Base-by-base conservation (phyloP, 1,284 basidiomycete genomes). In the Athelia sp. region DNA sequence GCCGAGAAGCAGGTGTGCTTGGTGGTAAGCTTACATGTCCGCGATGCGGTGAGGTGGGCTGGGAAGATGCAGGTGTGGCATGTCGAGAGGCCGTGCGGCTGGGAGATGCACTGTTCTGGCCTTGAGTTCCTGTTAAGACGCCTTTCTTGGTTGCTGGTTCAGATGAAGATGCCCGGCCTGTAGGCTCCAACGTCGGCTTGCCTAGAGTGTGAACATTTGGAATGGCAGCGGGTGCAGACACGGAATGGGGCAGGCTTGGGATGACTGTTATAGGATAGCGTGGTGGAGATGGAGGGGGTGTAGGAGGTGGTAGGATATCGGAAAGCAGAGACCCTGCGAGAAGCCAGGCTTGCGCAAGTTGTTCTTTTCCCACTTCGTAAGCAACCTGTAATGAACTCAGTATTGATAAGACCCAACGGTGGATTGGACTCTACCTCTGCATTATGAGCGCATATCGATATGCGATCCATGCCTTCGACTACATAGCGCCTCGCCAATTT, bases 261-360 rank as follows among this genome's bases (percentile, higher is more conserved):
- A 54, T 58, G 8, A 49, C 36, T 2, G 51, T 35, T 48, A 48
- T 9, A 52, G 36, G 54, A 46, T 42, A 54, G 51, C 23, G 55
- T 14, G 53, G 54, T 21, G 58, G 50, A 17, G 53, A 49, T 22
- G 51, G 48, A 4, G 57, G 57, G 0, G 61, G 61, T 17, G 61
- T 59, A 3, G 66, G 57, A 4, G 64, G 62, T 8, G 75, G 74
- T 8, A 75, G 55, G 32, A 79, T 56, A 44, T 83, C 72, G 0
- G 66, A 72, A 18, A 91, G 67, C 2, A 86, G 70, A 4, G 78
- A 78, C 14, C 72, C 73, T 13, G 93, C 64, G 6, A 90, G 68
- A 14, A 80, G 57, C 90, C 90, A 93, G 1, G 77, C 72, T 56
- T 89, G 81, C 0, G 83, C 83, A 3, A 81, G 79, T 15, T 80